A percentile compares a stretch with the other conserved stretches of the same genome.
Evolutionary conservation across 1,284 basidiomycete species (phyloP).

Genomic region (Malassezia furfur): DNA sequence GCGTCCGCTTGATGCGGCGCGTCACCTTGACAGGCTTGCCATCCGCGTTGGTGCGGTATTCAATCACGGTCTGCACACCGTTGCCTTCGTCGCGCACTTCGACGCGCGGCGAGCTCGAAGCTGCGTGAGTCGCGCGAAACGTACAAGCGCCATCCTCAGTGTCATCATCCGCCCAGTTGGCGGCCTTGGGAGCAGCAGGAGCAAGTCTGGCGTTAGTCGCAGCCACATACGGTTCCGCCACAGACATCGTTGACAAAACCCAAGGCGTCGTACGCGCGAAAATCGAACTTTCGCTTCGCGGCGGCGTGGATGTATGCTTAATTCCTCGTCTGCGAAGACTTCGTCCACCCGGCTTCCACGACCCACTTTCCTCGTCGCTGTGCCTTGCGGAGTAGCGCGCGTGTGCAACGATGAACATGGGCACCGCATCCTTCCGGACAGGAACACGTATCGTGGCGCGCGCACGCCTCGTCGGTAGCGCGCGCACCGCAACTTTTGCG

Average conservation of each 20-base stretch:
- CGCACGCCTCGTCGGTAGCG: not conserved
- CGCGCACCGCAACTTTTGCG: no score
- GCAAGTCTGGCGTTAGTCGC: conserved; percentile 1
- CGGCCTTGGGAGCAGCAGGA: conserved; percentile 8
- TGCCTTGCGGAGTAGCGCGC: no score
- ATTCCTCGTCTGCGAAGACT: not conserved
- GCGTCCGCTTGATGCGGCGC: conserved; percentile 71
- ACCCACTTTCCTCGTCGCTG: not conserved
- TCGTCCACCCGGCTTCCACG: not conserved
- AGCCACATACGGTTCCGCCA: conserved; percentile 7
- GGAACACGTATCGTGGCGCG: not conserved
- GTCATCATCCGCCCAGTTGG: conserved; percentile 47
- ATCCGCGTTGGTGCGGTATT: conserved; percentile 77
- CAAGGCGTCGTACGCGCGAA: not conserved
- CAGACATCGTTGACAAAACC: conserved; percentile 11
- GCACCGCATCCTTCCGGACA: not conserved
- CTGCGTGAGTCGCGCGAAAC: not conserved
- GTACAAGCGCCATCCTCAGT: conserved; percentile 26
- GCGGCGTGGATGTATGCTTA: not conserved
- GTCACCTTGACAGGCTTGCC: conserved; percentile 92
- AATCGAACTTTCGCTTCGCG: not conserved
- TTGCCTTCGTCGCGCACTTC: conserved; percentile 70
- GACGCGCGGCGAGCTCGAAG: conserved; percentile 23
- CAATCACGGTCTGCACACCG: conserved; percentile 74
- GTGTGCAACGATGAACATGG: not conserved